Conservation (phyloP, 2,329 filamentous ascomycete species). For the Seiridium unicorne region DNA sequence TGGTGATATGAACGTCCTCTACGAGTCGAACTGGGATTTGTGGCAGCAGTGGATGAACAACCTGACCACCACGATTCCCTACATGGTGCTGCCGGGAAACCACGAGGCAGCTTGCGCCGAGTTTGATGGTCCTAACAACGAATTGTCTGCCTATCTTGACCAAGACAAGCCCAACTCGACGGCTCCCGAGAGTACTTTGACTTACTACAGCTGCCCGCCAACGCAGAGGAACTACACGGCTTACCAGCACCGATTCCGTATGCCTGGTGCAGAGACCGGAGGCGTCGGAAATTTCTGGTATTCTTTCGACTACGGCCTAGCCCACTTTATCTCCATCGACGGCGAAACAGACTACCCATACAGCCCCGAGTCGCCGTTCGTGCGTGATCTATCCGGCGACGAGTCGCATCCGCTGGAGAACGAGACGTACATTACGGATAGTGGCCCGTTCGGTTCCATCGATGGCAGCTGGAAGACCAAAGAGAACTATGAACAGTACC, state of each 20-base stretch:
- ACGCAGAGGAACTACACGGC: conserved; percentile 41
- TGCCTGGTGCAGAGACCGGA: conserved; percentile 41
- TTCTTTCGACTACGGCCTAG: conserved; percentile 59
- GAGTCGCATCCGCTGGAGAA: neutral
- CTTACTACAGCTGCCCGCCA: conserved; percentile 22
- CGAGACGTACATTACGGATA: conserved; percentile 19
- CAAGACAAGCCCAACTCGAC: conserved; percentile 31
- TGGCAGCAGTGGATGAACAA: conserved; percentile 56
- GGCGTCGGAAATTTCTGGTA: conserved; percentile 56
- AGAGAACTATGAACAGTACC: conserved; percentile 42
- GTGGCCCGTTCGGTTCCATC: conserved; percentile 46
- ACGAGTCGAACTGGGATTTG: conserved; percentile 54
- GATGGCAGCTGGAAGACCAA: conserved; percentile 14
- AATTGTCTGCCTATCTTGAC: conserved; percentile 4
- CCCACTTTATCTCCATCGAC: conserved; percentile 52
- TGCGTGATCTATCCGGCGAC: conserved; percentile 35
- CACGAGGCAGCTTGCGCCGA: conserved; percentile 56
- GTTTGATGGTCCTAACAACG: conserved; percentile 42
- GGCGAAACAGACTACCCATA: conserved; percentile 55
- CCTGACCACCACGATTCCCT: conserved; percentile 51
- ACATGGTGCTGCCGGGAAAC: conserved; percentile 59
- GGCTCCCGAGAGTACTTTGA: conserved; percentile 44
- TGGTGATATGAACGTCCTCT: conserved; percentile 34
- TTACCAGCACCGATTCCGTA: conserved; percentile 42
- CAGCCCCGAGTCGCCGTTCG: conserved; percentile 42